These are phyloP conservation scores for Exophiala aquamarina DNA, from an alignment of 2,329 filamentous ascomycete species.

Conservation along the genomic window DNA sequence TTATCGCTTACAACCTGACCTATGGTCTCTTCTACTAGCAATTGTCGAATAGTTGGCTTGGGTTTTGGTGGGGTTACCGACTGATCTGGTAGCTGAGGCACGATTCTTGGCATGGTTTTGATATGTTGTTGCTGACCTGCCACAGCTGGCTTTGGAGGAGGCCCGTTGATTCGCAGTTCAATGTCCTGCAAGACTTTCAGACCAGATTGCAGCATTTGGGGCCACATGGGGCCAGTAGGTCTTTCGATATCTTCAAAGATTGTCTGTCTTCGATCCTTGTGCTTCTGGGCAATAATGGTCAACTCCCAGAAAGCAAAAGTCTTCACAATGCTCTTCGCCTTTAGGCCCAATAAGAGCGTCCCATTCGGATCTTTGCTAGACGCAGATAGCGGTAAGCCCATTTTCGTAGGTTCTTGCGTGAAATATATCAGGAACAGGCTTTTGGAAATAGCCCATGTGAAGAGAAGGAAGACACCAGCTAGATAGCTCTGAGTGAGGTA, in stretches of 20 bases:
- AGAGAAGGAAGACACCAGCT: slow-evolving; percentile 65
- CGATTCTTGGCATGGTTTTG: slow-evolving; percentile 50
- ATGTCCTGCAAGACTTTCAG: slow-evolving; percentile 69
- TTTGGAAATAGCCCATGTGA: slow-evolving; percentile 77
- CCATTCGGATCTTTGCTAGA: slow-evolving; percentile 91
- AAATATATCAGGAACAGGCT: slow-evolving; percentile 78
- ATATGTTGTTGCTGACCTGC: slow-evolving; percentile 44
- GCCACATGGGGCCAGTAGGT: slow-evolving; percentile 75
- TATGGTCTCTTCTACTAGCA: slow-evolving; percentile 10
- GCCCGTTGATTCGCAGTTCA: slow-evolving; percentile 62
- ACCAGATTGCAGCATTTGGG: slow-evolving; percentile 70
- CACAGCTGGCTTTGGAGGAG: slow-evolving; percentile 29
- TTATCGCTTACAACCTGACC: slow-evolving; percentile 21
- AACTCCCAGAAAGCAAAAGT: slow-evolving; percentile 92
- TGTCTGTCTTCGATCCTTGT: slow-evolving; percentile 71
- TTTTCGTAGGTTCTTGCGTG: slow-evolving; percentile 77
- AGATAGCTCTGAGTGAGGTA: slow-evolving; percentile 53
- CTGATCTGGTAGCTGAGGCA: slow-evolving; percentile 44
- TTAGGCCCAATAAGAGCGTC: slow-evolving; percentile 79
- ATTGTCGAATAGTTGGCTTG: slow-evolving; percentile 9
- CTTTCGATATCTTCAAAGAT: slow-evolving; percentile 89
- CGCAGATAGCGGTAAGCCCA: slow-evolving; percentile 75
- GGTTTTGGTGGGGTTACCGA: slow-evolving; percentile 17
- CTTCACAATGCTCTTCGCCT: slow-evolving; percentile 76
- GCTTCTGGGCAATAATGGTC: slow-evolving; percentile 72